Evolutionary conservation across 805 yeast genomes (phyloP).

Genomic region (Tanozyma kutaoensis): DNA sequence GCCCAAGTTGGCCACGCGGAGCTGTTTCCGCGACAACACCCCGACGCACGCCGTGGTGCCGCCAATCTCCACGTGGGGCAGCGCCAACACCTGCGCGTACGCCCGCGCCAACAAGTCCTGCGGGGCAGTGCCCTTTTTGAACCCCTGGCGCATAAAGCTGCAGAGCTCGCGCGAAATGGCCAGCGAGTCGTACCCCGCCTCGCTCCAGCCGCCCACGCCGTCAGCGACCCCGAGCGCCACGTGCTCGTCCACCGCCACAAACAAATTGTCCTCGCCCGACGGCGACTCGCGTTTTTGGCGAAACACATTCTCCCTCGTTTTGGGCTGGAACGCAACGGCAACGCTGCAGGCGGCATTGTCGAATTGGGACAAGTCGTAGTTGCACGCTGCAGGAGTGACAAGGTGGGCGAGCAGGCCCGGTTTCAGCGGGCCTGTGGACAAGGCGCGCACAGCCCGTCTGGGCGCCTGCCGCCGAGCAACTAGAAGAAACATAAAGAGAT

Average conservation of each 20-base stretch:
- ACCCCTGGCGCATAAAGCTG: slow-evolving; percentile 31
- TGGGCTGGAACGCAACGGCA: slow-evolving; percentile 65
- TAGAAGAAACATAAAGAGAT: no score
- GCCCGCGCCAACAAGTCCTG: slow-evolving; percentile 40
- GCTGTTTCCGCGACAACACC: slow-evolving; percentile 39
- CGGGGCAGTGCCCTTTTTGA: slow-evolving; percentile 14
- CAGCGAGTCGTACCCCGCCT: slow-evolving; percentile 79
- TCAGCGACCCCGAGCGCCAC: slow-evolving; percentile 77
- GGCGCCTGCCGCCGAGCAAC: no score
- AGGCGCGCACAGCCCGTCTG: no score
- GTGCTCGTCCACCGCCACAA: slow-evolving; percentile 30
- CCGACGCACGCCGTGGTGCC: slow-evolving; percentile 92
- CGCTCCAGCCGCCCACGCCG: slow-evolving; percentile 98
- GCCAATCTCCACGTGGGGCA: slow-evolving; percentile 67
- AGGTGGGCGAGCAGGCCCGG: no score
- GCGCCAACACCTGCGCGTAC: slow-evolving; percentile 36
- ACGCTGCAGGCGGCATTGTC: slow-evolving; percentile 20
- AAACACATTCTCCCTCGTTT: slow-evolving; percentile 43
- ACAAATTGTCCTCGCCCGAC: slow-evolving; percentile 69
- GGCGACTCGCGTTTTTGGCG: slow-evolving; percentile 23
- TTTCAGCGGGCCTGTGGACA: no score
- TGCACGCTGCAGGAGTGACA: slow-evolving; percentile 8
- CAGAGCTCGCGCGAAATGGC: slow-evolving; percentile 79
- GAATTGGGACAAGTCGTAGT: slow-evolving; percentile 9
- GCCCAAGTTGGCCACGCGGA: slow-evolving; percentile 72